Percentiles rank a stretch among this genome's conserved stretches.
Evolutionary conservation across 2,329 filamentous ascomycete genomes (phyloP).

Genomic region (Exophiala sp.): DNA sequence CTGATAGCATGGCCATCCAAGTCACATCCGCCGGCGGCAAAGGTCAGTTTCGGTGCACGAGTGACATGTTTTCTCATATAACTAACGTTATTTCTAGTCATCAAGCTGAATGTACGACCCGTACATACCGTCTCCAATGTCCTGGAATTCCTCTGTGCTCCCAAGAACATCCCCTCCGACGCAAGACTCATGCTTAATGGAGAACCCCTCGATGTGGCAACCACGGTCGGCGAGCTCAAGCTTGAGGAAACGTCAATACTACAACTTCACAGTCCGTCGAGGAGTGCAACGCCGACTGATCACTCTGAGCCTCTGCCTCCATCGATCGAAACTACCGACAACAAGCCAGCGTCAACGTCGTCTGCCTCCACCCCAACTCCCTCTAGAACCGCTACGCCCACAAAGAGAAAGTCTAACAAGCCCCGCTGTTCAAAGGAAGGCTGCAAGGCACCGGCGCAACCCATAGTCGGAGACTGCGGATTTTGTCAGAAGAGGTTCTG

Average conservation of each 20-base stretch:
- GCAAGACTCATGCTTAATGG: constrained; percentile 55
- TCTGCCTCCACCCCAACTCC: constrained; percentile 32
- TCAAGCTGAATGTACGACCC: constrained; percentile 51
- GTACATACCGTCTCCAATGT: constrained; percentile 52
- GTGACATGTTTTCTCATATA: constrained; percentile 12
- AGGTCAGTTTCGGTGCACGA: constrained; percentile 42
- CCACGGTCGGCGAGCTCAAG: constrained; percentile 27
- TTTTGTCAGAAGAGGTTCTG: constrained; percentile 95
- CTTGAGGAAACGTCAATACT: constrained; percentile 24
- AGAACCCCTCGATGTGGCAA: constrained; percentile 46
- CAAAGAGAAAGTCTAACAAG: constrained; percentile 43
- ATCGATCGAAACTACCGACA: constrained; percentile 48
- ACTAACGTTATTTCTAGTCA: constrained; percentile 39
- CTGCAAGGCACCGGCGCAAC: constrained; percentile 80
- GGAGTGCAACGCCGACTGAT: constrained; percentile 21
- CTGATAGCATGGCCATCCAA: constrained; percentile 56
- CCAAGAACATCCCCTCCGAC: constrained; percentile 47
- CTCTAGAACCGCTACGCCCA: constrained; percentile 44
- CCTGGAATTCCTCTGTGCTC: constrained; percentile 52
- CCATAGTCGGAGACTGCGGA: constrained; percentile 91
- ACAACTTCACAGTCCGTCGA: constrained; percentile 39
- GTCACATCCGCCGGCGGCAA: constrained; percentile 54
- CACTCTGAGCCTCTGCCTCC: constrained; percentile 37
- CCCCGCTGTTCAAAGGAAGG: constrained; percentile 80
- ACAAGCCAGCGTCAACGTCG: constrained; percentile 45